Conservation (phyloP, 495 filamentous ascomycete species). For the Penicillium dipodomyicola region DNA sequence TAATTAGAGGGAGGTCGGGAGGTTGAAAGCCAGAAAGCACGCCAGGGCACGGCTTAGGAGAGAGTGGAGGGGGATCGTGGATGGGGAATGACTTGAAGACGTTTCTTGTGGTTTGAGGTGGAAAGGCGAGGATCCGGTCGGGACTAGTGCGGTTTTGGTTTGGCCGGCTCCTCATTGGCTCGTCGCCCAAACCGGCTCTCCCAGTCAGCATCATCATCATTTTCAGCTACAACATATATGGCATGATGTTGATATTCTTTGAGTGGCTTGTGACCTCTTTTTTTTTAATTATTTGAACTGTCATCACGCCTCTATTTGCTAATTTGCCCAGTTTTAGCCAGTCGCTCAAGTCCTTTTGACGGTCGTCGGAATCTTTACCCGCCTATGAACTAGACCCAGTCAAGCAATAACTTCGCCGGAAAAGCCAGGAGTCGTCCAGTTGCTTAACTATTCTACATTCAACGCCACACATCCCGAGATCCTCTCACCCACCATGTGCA, state of each 20-base stretch:
- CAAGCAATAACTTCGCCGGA: neutral
- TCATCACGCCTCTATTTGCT: neutral
- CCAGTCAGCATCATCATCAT: conserved; percentile 30
- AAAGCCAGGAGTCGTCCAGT: neutral
- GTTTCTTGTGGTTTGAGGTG: conserved; percentile 46
- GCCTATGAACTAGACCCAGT: neutral
- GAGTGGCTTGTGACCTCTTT: neutral
- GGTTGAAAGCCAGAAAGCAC: conserved; percentile 25
- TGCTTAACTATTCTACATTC: neutral
- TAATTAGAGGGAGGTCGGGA: conserved; percentile 21
- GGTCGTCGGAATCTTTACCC: conserved; percentile 2
- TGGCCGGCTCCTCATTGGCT: conserved; percentile 40
- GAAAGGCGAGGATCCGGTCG: conserved; percentile 44
- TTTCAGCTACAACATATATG: conserved; percentile 22
- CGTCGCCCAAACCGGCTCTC: conserved; percentile 18
- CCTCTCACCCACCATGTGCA: neutral
- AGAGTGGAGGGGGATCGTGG: conserved; percentile 41
- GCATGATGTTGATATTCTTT: neutral
- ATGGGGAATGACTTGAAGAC: conserved; percentile 38
- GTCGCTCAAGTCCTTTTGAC: neutral
- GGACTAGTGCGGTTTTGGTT: conserved; percentile 40
- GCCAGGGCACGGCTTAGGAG: conserved; percentile 26
- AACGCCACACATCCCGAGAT: neutral
- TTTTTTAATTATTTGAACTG: neutral
- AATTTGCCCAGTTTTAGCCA: neutral